Percentiles rank a stretch among this genome's conserved stretches.
Conservation (phyloP, 2,329 filamentous ascomycete species). For the Sclerotinia subarctica region DNA sequence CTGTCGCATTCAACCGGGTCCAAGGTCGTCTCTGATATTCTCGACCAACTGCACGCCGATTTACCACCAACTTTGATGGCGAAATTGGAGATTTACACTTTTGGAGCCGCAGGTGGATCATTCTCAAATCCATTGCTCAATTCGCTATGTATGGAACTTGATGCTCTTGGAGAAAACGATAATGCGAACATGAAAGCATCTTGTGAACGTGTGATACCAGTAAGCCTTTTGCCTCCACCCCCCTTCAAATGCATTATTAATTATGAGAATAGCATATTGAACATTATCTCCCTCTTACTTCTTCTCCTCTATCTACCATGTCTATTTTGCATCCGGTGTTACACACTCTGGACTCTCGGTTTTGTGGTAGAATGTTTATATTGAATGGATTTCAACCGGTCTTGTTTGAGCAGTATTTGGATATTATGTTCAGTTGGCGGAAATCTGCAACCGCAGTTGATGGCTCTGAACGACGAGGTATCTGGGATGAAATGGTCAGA, state of each 20-base stretch:
- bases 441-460: neutral
- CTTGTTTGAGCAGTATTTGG: slow-evolving; percentile 24
- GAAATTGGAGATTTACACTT: slow-evolving; percentile 72
- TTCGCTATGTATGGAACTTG: neutral
- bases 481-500: slow-evolving; percentile 21
- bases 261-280: slow-evolving; percentile 62
- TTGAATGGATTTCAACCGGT: slow-evolving; percentile 18
- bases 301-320: slow-evolving; percentile 64
- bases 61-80: slow-evolving; percentile 58
- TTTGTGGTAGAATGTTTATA: slow-evolving; percentile 39
- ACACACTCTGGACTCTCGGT: slow-evolving; percentile 17
- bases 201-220: slow-evolving; percentile 21
- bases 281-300: slow-evolving; percentile 56
- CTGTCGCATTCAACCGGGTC: slow-evolving; percentile 73
- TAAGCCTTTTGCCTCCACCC: neutral
- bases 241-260: neutral
- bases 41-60: slow-evolving; percentile 72
- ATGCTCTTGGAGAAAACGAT: neutral
- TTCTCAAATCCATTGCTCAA: slow-evolving; percentile 65
- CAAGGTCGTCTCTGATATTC: slow-evolving; percentile 66
- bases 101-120: slow-evolving; percentile 73
- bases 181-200: slow-evolving; percentile 8
- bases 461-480: neutral
- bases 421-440: slow-evolving; percentile 14
- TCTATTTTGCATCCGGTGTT: slow-evolving; percentile 66